A percentile compares a stretch with the other conserved stretches of the same genome.
phyloP scores from a whole-genome alignment of 176 grass and related monocot species.

The Aegilops tauschii region DNA sequence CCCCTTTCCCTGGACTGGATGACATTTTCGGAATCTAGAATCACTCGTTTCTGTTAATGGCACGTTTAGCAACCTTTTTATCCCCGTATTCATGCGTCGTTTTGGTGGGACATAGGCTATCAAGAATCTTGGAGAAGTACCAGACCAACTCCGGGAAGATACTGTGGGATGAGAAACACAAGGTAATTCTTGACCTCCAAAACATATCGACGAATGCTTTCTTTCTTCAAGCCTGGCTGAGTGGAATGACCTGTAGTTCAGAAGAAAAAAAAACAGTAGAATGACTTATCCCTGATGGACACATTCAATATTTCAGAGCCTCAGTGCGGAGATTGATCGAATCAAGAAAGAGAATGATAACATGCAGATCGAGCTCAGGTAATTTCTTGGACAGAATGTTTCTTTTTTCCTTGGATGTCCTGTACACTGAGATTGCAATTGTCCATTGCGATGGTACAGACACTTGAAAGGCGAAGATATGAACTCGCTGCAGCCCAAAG shows the following conservation, averaged over 20 bases:
- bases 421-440: neutral
- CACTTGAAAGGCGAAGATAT: constrained; percentile 95
- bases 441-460: constrained; percentile 31
- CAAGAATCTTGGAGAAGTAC: constrained; percentile 88
- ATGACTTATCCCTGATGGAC: neutral
- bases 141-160: constrained; percentile 88
- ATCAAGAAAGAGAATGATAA: constrained; percentile 96
- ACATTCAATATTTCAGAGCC: constrained; percentile 49
- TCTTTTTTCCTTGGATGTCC: neutral
- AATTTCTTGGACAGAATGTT: neutral
- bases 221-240: neutral
- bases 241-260: neutral
- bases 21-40: neutral
- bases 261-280: neutral
- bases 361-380: constrained; percentile 97
- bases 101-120: constrained; percentile 53
- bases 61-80: neutral
- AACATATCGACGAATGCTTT: neutral
- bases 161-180: constrained; percentile 92
- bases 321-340: constrained; percentile 83
- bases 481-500: constrained; percentile 82
- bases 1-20: neutral
- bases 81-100: neutral
- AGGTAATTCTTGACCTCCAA: constrained; percentile 47
- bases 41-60: neutral